Conservation (phyloP, 139 green algal genomes). For the Chlorella sp. region DNA sequence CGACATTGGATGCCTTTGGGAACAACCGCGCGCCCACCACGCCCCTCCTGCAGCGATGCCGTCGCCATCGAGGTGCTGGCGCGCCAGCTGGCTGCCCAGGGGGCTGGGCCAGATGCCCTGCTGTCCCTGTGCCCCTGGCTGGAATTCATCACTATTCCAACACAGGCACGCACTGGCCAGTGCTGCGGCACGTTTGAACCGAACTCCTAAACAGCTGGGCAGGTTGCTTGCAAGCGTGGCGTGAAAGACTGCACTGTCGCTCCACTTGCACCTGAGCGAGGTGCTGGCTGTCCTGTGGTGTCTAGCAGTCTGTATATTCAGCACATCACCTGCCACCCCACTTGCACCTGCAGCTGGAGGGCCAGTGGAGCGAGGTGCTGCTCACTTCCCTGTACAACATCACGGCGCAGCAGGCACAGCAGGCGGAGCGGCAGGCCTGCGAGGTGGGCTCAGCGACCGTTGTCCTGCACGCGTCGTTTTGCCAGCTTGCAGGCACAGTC, state of each 20-base stretch:
- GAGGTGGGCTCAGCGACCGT: not conserved
- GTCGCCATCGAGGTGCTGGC: constrained; percentile 87
- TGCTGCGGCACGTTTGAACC: no score
- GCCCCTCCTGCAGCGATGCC: not conserved
- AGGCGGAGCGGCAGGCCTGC: not conserved
- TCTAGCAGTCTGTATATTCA: no score
- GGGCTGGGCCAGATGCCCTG: constrained; percentile 58
- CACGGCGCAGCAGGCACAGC: constrained; percentile 14
- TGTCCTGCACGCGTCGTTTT: not conserved
- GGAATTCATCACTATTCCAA: constrained; percentile 79
- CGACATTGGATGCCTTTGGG: no score
- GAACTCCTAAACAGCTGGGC: no score
- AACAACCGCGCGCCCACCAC: no score
- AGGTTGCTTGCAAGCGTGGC: no score
- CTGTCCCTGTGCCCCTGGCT: constrained; percentile 90
- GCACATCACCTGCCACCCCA: not conserved
- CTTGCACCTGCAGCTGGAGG: constrained; percentile 62
- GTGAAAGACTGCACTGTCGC: no score
- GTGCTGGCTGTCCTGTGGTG: no score
- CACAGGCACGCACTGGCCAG: constrained; percentile 32
- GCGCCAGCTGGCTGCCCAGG: constrained; percentile 53
- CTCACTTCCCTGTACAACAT: constrained; percentile 39
- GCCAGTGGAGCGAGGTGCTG: constrained; percentile 62
- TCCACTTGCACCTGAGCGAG: no score
- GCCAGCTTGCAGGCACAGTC: not conserved